These are phyloP conservation scores for Fusarium mangiferae DNA, from an alignment of 2,329 filamentous ascomycete species.

Conservation along the genomic window DNA sequence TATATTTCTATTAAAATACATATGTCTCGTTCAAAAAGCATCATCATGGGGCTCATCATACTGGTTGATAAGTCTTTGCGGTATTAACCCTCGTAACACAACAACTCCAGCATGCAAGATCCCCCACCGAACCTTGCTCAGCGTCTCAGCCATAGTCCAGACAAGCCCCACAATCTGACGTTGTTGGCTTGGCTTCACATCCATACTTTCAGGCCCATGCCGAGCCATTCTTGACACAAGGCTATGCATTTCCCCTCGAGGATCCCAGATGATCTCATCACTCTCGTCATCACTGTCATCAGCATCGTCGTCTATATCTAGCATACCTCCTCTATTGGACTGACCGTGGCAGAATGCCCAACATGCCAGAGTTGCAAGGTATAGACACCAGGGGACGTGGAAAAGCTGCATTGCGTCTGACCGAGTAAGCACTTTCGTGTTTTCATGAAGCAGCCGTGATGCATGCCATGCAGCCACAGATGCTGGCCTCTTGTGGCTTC, in stretches of 20 bases:
- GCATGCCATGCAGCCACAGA: slow-evolving; percentile 1
- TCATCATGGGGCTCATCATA: background rate
- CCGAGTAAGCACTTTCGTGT: background rate
- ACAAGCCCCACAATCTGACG: slow-evolving; percentile 56
- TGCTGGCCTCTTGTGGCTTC: background rate
- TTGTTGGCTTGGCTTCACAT: background rate
- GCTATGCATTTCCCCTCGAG: background rate
- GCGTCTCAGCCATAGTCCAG: slow-evolving; percentile 63
- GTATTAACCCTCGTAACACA: slow-evolving; percentile 56
- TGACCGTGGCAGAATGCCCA: slow-evolving; percentile 4
- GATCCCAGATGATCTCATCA: background rate
- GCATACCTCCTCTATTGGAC: background rate
- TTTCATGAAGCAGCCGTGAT: background rate
- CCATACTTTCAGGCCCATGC: background rate
- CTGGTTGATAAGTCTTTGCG: slow-evolving; percentile 25
- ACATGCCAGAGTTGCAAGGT: background rate
- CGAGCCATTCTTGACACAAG: background rate
- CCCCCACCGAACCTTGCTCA: slow-evolving; percentile 69
- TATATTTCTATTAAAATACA: background rate
- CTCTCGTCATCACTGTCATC: background rate
- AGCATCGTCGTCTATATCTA: background rate
- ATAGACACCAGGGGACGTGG: slow-evolving; percentile 3
- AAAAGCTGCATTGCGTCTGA: slow-evolving; percentile 10
- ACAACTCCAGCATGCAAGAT: slow-evolving; percentile 71
- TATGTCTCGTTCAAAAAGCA: background rate